These are phyloP conservation scores for Clathrospora elynae DNA, from an alignment of 2,329 filamentous ascomycete genomes.

Conservation along the genomic window DNA sequence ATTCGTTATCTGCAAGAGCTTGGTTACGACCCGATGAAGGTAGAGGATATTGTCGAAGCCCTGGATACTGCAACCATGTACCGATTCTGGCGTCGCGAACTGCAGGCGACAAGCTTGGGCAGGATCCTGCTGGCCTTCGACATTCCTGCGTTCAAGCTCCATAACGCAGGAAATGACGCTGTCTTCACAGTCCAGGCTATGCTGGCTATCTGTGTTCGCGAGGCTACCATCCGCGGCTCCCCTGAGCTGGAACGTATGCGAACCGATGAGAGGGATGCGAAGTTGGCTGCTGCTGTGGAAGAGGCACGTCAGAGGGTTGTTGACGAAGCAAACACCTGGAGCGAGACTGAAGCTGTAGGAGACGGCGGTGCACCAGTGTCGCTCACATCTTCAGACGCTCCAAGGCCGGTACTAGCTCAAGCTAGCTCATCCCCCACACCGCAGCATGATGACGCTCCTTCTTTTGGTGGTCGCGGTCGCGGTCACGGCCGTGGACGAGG, in stretches of 20 bases:
- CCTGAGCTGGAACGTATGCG: constrained; percentile 30
- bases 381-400: constrained; percentile 14
- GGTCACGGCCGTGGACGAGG: constrained; percentile 7
- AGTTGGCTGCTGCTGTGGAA: constrained; percentile 29
- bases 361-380: constrained; percentile 44
- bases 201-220: constrained; percentile 63
- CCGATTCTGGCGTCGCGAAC: constrained; percentile 63
- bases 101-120: constrained; percentile 62
- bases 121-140: constrained; percentile 67
- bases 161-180: constrained; percentile 88
- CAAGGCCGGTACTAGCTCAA: constrained; percentile 4
- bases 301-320: constrained; percentile 47
- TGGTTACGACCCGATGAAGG: constrained; percentile 64
- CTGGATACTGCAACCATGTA: constrained; percentile 77
- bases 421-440: not conserved
- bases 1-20: constrained; percentile 68
- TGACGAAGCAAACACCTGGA: constrained; percentile 49
- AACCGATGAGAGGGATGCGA: constrained; percentile 30
- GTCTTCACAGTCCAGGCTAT: constrained; percentile 77
- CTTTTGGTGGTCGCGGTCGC: not conserved
- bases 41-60: constrained; percentile 64
- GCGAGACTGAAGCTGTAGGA: constrained; percentile 39
- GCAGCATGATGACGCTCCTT: constrained; percentile 5
- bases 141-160: constrained; percentile 68
- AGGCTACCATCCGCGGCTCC: constrained; percentile 46